Evolutionary conservation across 768 basidiomycete species (phyloP).

Genomic region (Boletus sp.): DNA sequence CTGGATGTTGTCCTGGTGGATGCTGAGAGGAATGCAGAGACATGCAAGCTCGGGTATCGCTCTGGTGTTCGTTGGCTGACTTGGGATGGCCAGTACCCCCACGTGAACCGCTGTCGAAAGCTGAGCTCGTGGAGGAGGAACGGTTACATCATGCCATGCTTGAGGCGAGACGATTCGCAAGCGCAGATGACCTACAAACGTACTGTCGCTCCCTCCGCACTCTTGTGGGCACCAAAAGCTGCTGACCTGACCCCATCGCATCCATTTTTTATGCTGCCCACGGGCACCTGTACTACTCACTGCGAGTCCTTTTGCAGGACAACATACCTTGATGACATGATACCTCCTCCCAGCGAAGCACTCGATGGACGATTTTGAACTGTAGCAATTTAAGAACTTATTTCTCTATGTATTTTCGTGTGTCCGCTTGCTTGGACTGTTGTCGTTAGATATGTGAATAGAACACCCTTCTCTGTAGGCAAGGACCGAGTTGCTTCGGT

Average conservation of each 20-base stretch:
- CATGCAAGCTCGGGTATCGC: conserved; percentile 60
- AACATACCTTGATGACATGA: conserved; percentile 27
- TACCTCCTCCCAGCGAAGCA: conserved; percentile 10
- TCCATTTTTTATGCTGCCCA: not conserved
- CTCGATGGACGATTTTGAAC: conserved; percentile 9
- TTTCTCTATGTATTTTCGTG: conserved; percentile 26
- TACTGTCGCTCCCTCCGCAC: conserved; percentile 61
- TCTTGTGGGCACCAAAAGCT: conserved; percentile 56
- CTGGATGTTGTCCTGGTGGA: not conserved
- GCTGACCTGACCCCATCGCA: conserved; percentile 8
- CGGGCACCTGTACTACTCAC: not conserved
- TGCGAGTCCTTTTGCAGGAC: conserved; percentile 13
- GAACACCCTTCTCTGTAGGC: conserved; percentile 25
- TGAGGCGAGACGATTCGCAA: conserved; percentile 52
- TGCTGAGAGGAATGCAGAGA: conserved; percentile 41
- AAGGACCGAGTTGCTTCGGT: conserved; percentile 25
- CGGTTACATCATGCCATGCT: conserved; percentile 59
- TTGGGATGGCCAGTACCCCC: conserved; percentile 59
- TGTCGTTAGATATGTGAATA: not conserved
- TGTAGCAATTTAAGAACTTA: conserved; percentile 22
- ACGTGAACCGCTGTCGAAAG: conserved; percentile 63
- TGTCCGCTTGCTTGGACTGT: conserved; percentile 1
- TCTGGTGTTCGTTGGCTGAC: conserved; percentile 62
- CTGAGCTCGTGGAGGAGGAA: conserved; percentile 68
- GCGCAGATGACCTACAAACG: conserved; percentile 49